These are phyloP conservation scores for Maudiozyma saulgeensis DNA, from an alignment of 805 yeast species.

Conservation along the genomic window DNA sequence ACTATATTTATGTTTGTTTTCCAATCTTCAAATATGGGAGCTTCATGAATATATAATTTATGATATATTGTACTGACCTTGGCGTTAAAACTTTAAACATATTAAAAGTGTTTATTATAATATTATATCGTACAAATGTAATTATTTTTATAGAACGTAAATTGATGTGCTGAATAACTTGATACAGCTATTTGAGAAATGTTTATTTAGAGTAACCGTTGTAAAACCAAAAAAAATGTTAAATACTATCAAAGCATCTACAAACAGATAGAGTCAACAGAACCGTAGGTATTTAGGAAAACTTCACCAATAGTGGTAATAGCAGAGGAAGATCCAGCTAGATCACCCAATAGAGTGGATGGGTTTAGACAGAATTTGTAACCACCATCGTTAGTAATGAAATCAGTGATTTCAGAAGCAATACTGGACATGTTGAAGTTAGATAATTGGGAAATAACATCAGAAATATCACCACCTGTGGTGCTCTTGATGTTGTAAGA, in stretches of 20 bases:
- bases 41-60: no score
- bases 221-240: background rate
- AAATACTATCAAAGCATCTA: background rate
- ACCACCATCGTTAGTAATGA: conserved; percentile 1
- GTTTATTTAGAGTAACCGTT: background rate
- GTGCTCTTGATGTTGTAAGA: conserved; percentile 1
- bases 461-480: background rate
- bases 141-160: background rate
- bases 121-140: background rate
- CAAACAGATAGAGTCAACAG: background rate
- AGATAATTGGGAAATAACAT: background rate
- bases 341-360: background rate
- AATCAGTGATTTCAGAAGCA: background rate
- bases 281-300: conserved; percentile 3
- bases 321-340: background rate
- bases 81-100: background rate
- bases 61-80: no score
- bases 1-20: no score
- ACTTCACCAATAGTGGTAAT: background rate
- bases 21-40: no score
- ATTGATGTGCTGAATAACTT: background rate
- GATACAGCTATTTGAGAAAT: background rate
- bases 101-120: background rate
- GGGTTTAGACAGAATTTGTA: conserved; percentile 2
- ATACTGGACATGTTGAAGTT: background rate